Evolutionary conservation across 75 land plant species (phyloP).

Genomic region (Ceratopteris richardii): DNA sequence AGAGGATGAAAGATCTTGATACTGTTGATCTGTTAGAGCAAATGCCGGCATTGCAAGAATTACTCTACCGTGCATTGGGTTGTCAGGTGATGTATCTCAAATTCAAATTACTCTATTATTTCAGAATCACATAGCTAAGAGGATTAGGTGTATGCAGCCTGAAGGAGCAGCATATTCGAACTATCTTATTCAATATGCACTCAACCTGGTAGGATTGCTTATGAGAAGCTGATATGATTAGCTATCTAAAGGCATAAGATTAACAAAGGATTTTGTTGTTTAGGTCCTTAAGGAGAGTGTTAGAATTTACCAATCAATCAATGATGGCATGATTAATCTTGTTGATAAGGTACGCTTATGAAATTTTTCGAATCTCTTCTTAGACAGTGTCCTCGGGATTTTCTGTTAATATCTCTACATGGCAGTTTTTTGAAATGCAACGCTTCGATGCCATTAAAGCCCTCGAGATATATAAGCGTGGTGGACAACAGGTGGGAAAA

Average conservation of each 20-base stretch:
- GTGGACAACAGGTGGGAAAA: slow-evolving; percentile 41
- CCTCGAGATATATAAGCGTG: slow-evolving; percentile 46
- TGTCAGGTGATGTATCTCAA: slow-evolving; percentile 53
- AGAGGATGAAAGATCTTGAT: slow-evolving; percentile 80
- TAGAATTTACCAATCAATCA: slow-evolving; percentile 44
- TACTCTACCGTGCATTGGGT: slow-evolving; percentile 61
- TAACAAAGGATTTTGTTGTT: neutral
- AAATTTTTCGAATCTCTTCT: neutral
- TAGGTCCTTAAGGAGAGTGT: slow-evolving; percentile 54
- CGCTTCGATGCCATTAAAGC: slow-evolving; percentile 53
- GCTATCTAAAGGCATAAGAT: neutral
- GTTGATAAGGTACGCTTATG: slow-evolving; percentile 46
- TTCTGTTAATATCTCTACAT: neutral
- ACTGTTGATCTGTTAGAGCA: slow-evolving; percentile 80
- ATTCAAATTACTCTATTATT: too few relatives aligned
- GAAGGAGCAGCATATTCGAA: slow-evolving; percentile 65
- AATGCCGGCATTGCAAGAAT: slow-evolving; percentile 78
- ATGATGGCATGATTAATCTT: slow-evolving; percentile 44
- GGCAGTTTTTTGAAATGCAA: slow-evolving; percentile 74
- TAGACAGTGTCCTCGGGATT: neutral
- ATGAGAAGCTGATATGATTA: neutral
- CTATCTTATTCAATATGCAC: slow-evolving; percentile 58
- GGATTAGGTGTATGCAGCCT: slow-evolving; percentile 42
- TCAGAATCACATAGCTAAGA: too few relatives aligned
- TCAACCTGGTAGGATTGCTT: slow-evolving; percentile 52